Conservation (phyloP, 345 rosid species). For the Bruguiera parviflora region DNA sequence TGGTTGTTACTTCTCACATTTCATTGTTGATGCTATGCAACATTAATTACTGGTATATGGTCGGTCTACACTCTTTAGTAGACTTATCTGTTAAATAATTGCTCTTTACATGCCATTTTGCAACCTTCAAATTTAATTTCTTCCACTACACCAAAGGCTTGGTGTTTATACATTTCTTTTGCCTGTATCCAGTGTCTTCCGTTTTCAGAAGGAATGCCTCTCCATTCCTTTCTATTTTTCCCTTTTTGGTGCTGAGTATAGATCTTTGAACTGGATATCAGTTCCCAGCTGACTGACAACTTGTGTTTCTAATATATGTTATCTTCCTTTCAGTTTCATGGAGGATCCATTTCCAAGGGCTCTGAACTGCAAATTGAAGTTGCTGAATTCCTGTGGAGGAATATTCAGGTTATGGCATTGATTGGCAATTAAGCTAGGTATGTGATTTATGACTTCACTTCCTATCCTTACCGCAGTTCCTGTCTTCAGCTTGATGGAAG, state of each 20-base stretch:
- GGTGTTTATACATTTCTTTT: constrained; percentile 7
- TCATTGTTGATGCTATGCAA: background rate
- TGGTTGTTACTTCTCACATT: constrained; percentile 1
- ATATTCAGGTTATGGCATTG: constrained; percentile 60
- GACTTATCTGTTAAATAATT: background rate
- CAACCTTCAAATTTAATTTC: background rate
- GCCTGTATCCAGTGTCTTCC: background rate
- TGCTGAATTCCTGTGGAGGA: constrained; percentile 86
- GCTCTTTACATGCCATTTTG: background rate
- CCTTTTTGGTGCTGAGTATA: background rate
- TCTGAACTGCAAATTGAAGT: constrained; percentile 86
- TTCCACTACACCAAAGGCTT: background rate
- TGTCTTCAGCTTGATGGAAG: constrained; percentile 75
- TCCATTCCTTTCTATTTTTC: background rate
- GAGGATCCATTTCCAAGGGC: constrained; percentile 71
- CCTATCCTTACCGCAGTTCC: constrained; percentile 22
- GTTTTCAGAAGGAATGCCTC: background rate
- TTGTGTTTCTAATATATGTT: constrained; percentile 10
- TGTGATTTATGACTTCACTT: constrained; percentile 9
- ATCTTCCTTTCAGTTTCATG: constrained; percentile 46
- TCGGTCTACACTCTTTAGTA: background rate
- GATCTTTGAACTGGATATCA: background rate
- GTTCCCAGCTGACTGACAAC: constrained; percentile 1
- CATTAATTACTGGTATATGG: background rate
- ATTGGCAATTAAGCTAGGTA: constrained; percentile 8